Conservation (phyloP, 1,139 yeast species). For the Pneumocystis murina region DNA sequence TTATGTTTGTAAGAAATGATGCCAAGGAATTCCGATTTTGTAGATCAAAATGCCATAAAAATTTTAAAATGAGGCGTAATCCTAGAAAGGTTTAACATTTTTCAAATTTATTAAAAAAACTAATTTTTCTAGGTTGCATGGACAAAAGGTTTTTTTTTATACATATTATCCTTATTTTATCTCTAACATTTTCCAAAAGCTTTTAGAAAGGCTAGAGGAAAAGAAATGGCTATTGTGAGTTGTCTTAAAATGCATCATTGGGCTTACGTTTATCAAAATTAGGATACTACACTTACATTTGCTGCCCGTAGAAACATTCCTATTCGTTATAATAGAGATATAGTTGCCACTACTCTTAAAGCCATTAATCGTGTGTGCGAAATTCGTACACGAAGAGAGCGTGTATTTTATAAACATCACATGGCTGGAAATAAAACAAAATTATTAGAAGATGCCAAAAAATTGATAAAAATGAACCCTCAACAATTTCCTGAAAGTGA, state of each 20-base stretch:
- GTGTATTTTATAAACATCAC: conserved; percentile 98
- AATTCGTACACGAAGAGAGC: conserved; percentile 89
- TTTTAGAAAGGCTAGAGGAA: conserved; percentile 97
- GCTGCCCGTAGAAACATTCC: conserved; percentile 97
- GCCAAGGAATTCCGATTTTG: conserved; percentile 96
- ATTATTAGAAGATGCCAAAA: conserved; percentile 54
- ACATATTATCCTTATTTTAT: not conserved
- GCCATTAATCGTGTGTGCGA: conserved; percentile 95
- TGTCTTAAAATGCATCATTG: not conserved
- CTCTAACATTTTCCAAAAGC: conserved; percentile 88
- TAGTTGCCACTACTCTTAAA: conserved; percentile 81
- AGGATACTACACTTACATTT: conserved; percentile 82
- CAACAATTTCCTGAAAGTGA: not conserved
- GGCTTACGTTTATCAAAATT: not conserved
- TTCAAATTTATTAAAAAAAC: not conserved
- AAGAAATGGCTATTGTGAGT: conserved; percentile 61
- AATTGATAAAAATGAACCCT: not conserved
- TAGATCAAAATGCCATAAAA: conserved; percentile 94
- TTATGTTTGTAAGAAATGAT: conserved; percentile 94
- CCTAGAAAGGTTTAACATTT: conserved; percentile 58
- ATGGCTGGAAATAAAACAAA: conserved; percentile 92
- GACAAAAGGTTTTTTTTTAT: not conserved
- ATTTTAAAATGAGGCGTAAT: conserved; percentile 95
- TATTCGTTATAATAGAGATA: conserved; percentile 90
- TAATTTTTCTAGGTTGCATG: conserved; percentile 1